Percentiles rank a stretch among this genome's conserved stretches.
These are phyloP conservation scores for Fusarium palustre DNA, from an alignment of 2,329 filamentous ascomycete genomes.

Conservation along the genomic window DNA sequence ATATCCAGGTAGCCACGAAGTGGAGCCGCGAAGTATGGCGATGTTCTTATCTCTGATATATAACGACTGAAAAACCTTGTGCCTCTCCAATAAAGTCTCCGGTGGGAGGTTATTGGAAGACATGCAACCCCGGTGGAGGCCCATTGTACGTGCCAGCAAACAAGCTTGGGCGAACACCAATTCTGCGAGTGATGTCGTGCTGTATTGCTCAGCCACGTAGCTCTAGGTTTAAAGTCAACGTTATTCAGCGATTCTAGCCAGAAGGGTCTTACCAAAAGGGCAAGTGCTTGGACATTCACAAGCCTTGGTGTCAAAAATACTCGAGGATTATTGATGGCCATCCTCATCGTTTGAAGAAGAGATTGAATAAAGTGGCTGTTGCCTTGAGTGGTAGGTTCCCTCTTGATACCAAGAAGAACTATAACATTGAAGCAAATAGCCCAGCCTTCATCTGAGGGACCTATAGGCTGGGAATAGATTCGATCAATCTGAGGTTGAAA, in stretches of 20 bases:
- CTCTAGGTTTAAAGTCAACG: conserved; percentile 28
- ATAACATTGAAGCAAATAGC: conserved; percentile 46
- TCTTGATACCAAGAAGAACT: conserved; percentile 43
- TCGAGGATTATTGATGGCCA: conserved; percentile 46
- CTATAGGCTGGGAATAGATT: conserved; percentile 39
- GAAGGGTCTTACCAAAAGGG: conserved; percentile 36
- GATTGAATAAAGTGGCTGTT: conserved; percentile 45
- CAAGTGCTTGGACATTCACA: conserved; percentile 45
- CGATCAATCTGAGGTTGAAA: conserved; percentile 44
- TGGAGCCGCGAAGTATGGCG: conserved; percentile 40
- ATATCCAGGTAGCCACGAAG: conserved; percentile 37
- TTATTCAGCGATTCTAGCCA: no score
- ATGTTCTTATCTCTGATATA: conserved; percentile 45
- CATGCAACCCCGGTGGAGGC: conserved; percentile 41
- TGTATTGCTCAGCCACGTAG: conserved; percentile 45
- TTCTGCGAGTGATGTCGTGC: conserved; percentile 41
- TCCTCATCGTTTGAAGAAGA: conserved; percentile 42
- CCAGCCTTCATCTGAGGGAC: conserved; percentile 43
- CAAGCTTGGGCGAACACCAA: conserved; percentile 46
- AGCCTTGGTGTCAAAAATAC: conserved; percentile 45
- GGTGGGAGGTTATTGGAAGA: conserved; percentile 3
- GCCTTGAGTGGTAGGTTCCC: conserved; percentile 38
- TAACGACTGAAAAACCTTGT: conserved; percentile 43
- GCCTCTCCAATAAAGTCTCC: conserved; percentile 36
- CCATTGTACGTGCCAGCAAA: conserved; percentile 45